Percentiles rank a stretch among this genome's conserved stretches.
Evolutionary conservation across 2,329 filamentous ascomycete genomes (phyloP).

Genomic region (Microsporum audouinii): DNA sequence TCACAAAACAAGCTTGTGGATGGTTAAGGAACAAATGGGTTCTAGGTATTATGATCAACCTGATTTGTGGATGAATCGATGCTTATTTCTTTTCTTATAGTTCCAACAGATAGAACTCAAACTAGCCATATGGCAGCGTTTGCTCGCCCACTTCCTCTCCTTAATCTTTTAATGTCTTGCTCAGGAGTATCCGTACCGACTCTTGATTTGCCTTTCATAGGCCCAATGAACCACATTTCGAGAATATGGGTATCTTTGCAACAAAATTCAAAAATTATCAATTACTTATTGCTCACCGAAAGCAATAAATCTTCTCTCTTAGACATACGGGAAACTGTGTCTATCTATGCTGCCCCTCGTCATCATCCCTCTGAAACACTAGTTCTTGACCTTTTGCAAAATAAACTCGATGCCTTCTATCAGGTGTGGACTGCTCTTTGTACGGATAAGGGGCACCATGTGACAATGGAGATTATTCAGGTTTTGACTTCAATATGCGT

Average conservation of each 20-base stretch:
- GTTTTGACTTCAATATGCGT: conserved; percentile 41
- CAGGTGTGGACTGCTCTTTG: conserved; percentile 35
- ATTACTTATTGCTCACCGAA: conserved; percentile 40
- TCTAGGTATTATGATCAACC: conserved; percentile 48
- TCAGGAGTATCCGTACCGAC: conserved; percentile 42
- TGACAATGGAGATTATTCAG: conserved; percentile 41
- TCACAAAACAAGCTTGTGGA: conserved; percentile 59
- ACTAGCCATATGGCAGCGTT: conserved; percentile 54
- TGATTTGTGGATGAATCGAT: background rate
- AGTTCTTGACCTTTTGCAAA: conserved; percentile 37
- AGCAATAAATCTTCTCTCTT: background rate
- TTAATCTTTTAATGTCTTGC: conserved; percentile 58
- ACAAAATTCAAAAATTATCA: conserved; percentile 32
- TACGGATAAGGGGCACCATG: conserved; percentile 33
- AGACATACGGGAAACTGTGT: conserved; percentile 5
- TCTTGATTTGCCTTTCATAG: conserved; percentile 17
- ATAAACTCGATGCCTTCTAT: conserved; percentile 36
- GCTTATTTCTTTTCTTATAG: conserved; percentile 27
- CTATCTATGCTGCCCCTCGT: conserved; percentile 19
- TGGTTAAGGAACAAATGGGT: conserved; percentile 80
- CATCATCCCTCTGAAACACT: conserved; percentile 26
- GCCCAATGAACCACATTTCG: conserved; percentile 22
- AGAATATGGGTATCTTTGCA: conserved; percentile 33
- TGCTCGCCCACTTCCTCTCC: conserved; percentile 53
- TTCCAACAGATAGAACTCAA: conserved; percentile 51